These are phyloP conservation scores for Fusarium irregulare DNA, from an alignment of 2,329 filamentous ascomycete genomes.

Conservation along the genomic window DNA sequence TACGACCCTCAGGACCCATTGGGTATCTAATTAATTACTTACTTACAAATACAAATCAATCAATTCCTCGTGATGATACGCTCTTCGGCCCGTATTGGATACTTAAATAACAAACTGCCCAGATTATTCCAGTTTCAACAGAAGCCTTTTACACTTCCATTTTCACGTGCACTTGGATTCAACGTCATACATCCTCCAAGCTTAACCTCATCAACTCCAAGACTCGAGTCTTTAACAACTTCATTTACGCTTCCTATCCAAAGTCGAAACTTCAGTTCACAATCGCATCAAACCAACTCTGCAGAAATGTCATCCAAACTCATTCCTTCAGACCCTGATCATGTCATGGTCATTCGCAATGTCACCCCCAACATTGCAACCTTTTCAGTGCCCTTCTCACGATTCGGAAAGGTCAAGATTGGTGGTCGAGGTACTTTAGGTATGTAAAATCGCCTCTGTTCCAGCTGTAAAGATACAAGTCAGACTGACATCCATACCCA, in stretches of 20 bases:
- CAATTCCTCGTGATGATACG: conserved; percentile 18
- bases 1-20: neutral
- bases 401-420: conserved; percentile 82
- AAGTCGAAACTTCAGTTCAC: conserved; percentile 21
- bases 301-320: conserved; percentile 70
- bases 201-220: conserved; percentile 18
- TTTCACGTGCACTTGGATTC: conserved; percentile 15
- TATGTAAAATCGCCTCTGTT: conserved; percentile 53
- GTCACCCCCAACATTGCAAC: conserved; percentile 83
- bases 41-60: neutral
- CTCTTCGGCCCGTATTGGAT: neutral
- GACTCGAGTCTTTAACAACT: neutral
- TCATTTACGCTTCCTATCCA: neutral
- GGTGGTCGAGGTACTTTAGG: conserved; percentile 89
- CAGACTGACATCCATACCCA: conserved; percentile 2
- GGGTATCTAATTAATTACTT: neutral
- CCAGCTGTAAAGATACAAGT: neutral
- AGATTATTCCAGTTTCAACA: neutral
- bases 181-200: conserved; percentile 2
- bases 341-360: conserved; percentile 91
- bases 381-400: conserved; percentile 84
- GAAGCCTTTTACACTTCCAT: conserved; percentile 8
- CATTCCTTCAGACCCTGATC: conserved; percentile 76
- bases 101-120: conserved; percentile 16
- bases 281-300: conserved; percentile 4